Evolutionary conservation across 1,284 basidiomycete genomes (phyloP), one percentile per base, ranked within the genome.

Genomic region (Boletus sp.): DNA sequence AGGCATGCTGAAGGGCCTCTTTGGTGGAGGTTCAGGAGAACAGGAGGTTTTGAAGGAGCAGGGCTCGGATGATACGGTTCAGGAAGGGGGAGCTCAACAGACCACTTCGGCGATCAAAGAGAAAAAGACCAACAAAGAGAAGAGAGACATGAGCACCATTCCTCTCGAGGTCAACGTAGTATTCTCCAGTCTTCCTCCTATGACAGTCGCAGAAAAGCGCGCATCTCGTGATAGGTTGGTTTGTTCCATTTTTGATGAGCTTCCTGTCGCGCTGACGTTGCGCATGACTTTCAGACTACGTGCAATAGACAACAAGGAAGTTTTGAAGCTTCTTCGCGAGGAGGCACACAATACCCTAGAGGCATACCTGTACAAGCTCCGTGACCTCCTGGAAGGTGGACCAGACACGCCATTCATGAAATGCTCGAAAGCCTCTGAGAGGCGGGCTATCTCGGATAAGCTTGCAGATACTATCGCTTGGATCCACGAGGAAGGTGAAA

Each of bases 321-420:
- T 75, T 1, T 79, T 83, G 16, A 93, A 92, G 64, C 77, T 75
- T 23, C 80, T 82, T 44, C 82, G 84, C 42, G 95, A 95, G 62
- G 95, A 98, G 68, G 91, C 92, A 2, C 80, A 86, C 47, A 99
- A 99, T 70, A 77, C 80, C 23, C 82, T 99, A 48, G 96, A 99
- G 69, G 81, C 87, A 22, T 95, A 94, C 67, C 70, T 98, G 16
- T 99, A 99, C 72, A 82, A 85, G 48, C 72, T 97, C 27, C 84
- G 91, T 19, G 94, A 94, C 63, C 74, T 94, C 20, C 72, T 98
- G 8, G 78, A 83, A 22, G 80, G 84, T 32, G 78, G 81, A 54
- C 64, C 71, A 1, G 76, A 82, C 4, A 79, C 82, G 3, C 85
- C 88, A 14, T 89, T 93, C 70, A 80, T 80, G 66, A 84, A 85